Evolutionary conservation across 805 yeast species (phyloP), one percentile per base, ranked within the genome.

Genomic region (Suhomyces vadensis): DNA sequence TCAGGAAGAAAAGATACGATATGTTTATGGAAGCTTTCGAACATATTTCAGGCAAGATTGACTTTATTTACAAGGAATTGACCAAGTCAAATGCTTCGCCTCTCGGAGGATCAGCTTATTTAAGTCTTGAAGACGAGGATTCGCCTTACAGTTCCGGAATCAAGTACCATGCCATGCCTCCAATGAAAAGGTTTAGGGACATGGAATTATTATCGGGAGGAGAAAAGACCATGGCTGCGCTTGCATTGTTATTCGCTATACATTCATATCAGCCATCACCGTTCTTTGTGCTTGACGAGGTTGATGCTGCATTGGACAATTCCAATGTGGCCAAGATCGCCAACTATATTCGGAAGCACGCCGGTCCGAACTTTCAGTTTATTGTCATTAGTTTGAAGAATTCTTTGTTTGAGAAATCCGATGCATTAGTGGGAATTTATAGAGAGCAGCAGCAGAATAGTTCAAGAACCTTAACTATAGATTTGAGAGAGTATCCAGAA

Each of bases 261-360:
- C 97, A 94, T 61, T 83, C 95, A 0, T 86, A 71, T 65, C 92
- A 84, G 41, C 97, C 97, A 2, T 85, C 97, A 1, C 99, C 99
- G 24, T 94, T 94, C 61, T 92, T 94, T 60, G 96, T 94, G 0
- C 70, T 94, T 35, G 99, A 94, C 63, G 99, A 94, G 65, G 90
- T 94, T n/a, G 99, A 94, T 67, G 98, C 99, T 0, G 98, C 98
- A 0, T 75, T 94, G 47, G 99, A 94, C 64, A 83, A 87, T 47
- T 81, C 88, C 19, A 94, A 94, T 57, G 97, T 94, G 19, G 80
- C 79, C 42, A 81, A 81, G 56, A 83, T 94, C 46, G 97, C 97
- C n/a, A 82, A 81, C 47, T 94, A 91, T 60, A 88, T 94, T 48
- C 76, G 76, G 40, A 78, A 77, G 48, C 82, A 85, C 54, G 82